phyloP scores from a whole-genome alignment of 1,284 basidiomycete genomes.

The Naganishia cerealis region DNA sequence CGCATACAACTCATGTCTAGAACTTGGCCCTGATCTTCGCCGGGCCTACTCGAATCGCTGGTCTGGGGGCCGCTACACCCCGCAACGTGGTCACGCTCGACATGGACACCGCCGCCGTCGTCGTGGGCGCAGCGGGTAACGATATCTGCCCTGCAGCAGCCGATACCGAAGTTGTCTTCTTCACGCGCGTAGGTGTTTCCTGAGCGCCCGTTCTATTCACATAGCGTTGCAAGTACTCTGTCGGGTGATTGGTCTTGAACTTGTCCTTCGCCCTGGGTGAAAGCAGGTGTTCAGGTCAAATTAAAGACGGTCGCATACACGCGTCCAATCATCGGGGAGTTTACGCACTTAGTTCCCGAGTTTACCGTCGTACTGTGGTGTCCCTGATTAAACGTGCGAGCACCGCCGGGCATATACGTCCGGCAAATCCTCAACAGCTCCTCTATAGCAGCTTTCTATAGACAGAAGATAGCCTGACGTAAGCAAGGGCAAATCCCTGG shows the following conservation, averaged over 20 bases:
- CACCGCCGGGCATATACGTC: neutral
- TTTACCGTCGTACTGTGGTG: neutral
- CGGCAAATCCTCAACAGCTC: slow-evolving; percentile 22
- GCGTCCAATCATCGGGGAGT: neutral
- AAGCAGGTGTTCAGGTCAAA: neutral
- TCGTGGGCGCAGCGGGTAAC: neutral
- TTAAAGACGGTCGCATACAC: neutral
- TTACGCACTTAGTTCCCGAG: neutral
- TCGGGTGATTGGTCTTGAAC: slow-evolving; percentile 1
- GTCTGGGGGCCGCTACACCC: slow-evolving; percentile 1
- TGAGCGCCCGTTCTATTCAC: slow-evolving; percentile 4
- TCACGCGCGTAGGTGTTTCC: slow-evolving; percentile 18
- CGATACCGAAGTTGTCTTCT: neutral
- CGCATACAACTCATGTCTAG: slow-evolving; percentile 3
- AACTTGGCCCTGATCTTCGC: slow-evolving; percentile 18
- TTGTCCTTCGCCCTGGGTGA: slow-evolving; percentile 1
- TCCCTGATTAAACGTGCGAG: neutral
- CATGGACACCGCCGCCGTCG: neutral
- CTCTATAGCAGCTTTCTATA: slow-evolving; percentile 8
- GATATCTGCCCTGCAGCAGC: neutral
- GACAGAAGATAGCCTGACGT: neutral
- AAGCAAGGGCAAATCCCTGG: neutral
- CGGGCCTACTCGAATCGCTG: slow-evolving; percentile 10
- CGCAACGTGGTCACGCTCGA: slow-evolving; percentile 1
- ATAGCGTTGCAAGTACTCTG: slow-evolving; percentile 8